Evolutionary conservation across 306 rosid genomes (phyloP).

Genomic region (Mimosa pudica): DNA sequence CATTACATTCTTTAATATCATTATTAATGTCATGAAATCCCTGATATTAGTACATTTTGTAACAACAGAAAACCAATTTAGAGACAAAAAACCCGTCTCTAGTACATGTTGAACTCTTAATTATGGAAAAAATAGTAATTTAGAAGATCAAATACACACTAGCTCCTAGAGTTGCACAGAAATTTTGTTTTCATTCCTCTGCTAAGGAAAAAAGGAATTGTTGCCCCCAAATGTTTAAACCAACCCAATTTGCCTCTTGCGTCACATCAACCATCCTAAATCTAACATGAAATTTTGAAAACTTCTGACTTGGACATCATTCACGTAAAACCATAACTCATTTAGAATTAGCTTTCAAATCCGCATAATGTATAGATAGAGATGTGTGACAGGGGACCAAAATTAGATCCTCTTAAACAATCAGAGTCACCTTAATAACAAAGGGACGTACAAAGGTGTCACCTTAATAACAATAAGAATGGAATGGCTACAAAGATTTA

Average conservation of each 20-base stretch:
- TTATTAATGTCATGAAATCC: constrained; percentile 14
- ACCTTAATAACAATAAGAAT: background rate
- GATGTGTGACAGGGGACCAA: background rate
- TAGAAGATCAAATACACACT: background rate
- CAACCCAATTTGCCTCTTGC: background rate
- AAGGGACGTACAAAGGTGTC: background rate
- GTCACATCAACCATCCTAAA: background rate
- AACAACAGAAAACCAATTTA: background rate
- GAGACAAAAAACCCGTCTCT: constrained; percentile 1
- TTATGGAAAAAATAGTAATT: background rate
- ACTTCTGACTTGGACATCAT: background rate
- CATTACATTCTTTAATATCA: constrained; percentile 2
- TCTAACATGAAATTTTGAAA: background rate
- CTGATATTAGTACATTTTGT: background rate
- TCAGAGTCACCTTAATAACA: background rate
- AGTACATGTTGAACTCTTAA: background rate
- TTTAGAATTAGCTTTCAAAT: background rate
- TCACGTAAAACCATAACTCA: background rate
- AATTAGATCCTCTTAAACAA: background rate
- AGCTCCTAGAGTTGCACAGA: background rate
- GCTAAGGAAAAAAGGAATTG: background rate
- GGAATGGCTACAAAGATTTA: background rate
- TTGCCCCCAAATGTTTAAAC: background rate
- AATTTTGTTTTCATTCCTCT: background rate
- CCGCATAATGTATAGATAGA: background rate